These are phyloP conservation scores for Penicillium sp. DNA, from an alignment of 2,329 filamentous ascomycete genomes.

Conservation along the genomic window DNA sequence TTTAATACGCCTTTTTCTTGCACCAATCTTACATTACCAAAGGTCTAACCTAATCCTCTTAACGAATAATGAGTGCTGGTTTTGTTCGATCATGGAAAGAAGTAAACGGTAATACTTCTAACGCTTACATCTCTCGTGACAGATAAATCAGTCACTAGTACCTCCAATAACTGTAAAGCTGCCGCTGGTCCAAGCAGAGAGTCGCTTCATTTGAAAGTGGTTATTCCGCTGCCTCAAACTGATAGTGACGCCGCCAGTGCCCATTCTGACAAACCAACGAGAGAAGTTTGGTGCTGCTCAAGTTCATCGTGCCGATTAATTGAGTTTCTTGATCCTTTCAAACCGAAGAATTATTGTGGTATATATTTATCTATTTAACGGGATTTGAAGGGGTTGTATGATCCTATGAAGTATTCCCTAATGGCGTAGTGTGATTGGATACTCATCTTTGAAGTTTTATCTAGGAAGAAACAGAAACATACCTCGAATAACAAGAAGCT, in stretches of 20 bases:
- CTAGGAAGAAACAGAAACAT: slow-evolving; percentile 11
- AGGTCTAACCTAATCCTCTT: too few species aligned
- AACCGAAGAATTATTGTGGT: slow-evolving; percentile 10
- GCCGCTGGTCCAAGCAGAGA: slow-evolving; percentile 10
- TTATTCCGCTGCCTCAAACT: slow-evolving; percentile 13
- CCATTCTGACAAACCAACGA: slow-evolving; percentile 16
- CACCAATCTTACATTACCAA: too few species aligned
- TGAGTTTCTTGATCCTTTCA: slow-evolving; percentile 15
- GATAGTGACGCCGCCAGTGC: slow-evolving; percentile 13
- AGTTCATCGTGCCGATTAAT: slow-evolving; percentile 14
- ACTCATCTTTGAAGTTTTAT: too few species aligned
- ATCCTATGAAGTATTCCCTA: slow-evolving; percentile 16
- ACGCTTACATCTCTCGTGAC: slow-evolving; percentile 15
- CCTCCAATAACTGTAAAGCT: slow-evolving; percentile 13
- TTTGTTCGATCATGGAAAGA: too few species aligned
- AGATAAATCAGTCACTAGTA: slow-evolving; percentile 11
- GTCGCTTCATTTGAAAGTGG: slow-evolving; percentile 15
- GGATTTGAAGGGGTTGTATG: slow-evolving; percentile 13
- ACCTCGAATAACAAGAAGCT: slow-evolving; percentile 14
- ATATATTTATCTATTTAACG: slow-evolving; percentile 14
- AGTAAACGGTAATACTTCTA: not conserved
- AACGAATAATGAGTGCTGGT: too few species aligned
- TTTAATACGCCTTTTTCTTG: too few species aligned
- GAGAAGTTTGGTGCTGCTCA: slow-evolving; percentile 16
- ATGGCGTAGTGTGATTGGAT: too few species aligned